Conservation (phyloP, 1,139 yeast species). For the Lodderomyces margitis region DNA sequence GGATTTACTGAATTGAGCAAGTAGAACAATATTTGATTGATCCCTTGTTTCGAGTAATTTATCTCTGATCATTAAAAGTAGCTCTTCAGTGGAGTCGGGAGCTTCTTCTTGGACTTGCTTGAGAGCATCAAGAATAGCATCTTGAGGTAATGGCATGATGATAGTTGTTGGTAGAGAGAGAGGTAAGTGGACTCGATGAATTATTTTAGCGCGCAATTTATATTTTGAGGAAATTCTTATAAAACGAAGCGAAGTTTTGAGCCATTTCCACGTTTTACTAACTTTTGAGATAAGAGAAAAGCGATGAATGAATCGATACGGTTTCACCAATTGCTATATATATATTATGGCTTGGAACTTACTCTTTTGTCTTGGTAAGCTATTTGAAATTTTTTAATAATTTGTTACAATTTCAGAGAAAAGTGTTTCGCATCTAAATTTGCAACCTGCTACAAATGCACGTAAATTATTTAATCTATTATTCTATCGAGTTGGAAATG, state of each 20-base stretch:
- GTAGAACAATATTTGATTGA: conserved; percentile 4
- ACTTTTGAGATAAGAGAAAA: too few relatives aligned
- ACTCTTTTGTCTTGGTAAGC: too few relatives aligned
- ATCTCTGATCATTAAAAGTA: conserved; percentile 5
- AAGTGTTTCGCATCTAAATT: too few relatives aligned
- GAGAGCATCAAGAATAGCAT: conserved; percentile 4
- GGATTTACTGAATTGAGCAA: conserved; percentile 16
- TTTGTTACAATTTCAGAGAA: too few relatives aligned
- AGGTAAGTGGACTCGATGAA: background rate
- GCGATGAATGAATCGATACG: too few relatives aligned
- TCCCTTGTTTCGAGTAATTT: conserved; percentile 1
- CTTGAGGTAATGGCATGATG: background rate
- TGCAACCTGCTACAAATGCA: too few relatives aligned
- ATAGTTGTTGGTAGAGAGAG: background rate
- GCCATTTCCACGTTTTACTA: too few relatives aligned
- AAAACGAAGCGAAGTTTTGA: too few relatives aligned
- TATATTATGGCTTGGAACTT: too few relatives aligned
- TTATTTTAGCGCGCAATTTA: background rate
- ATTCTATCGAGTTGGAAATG: conserved; percentile 54
- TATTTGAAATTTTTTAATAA: too few relatives aligned
- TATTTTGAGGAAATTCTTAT: background rate
- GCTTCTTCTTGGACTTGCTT: conserved; percentile 4
- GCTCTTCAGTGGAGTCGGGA: conserved; percentile 9
- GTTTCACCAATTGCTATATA: too few relatives aligned
- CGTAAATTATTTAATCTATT: background rate